Conservation (phyloP, 2,329 filamentous ascomycete genomes). For the Teratosphaeria pseudoeucalypti region DNA sequence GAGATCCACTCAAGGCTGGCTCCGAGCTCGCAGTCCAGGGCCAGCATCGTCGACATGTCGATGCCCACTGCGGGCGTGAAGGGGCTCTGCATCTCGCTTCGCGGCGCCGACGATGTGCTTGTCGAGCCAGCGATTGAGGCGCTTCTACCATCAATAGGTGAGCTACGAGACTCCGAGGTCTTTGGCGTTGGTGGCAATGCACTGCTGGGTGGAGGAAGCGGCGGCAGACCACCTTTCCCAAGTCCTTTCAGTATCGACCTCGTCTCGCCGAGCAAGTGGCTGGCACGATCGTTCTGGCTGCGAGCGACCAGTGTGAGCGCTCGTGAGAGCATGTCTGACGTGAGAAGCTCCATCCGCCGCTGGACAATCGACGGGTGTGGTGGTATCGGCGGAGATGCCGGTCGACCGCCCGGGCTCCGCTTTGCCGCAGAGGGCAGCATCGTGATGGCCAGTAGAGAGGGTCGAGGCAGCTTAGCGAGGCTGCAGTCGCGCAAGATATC, state of each 20-base stretch:
- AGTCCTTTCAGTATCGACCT: conserved; percentile 91
- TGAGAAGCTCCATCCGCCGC: conserved; percentile 91
- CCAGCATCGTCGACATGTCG: conserved; percentile 68
- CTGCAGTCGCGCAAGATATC: conserved; percentile 86
- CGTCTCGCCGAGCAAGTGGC: conserved; percentile 86
- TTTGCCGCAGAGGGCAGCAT: conserved; percentile 61
- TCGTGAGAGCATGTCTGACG: conserved; percentile 93
- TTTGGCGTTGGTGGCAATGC: conserved; percentile 28
- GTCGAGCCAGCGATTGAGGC: neutral
- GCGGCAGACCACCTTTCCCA: conserved; percentile 86
- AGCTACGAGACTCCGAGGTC: conserved; percentile 6
- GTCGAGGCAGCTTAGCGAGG: conserved; percentile 73
- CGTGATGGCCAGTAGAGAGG: conserved; percentile 86
- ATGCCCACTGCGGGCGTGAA: conserved; percentile 62
- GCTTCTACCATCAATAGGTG: conserved; percentile 9
- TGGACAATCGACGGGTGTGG: conserved; percentile 93
- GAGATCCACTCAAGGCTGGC: conserved; percentile 93
- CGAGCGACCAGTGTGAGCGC: conserved; percentile 83
- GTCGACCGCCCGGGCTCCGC: conserved; percentile 21
- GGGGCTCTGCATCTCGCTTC: conserved; percentile 29
- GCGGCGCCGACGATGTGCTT: conserved; percentile 23
- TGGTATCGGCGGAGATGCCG: conserved; percentile 68
- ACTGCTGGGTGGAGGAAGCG: conserved; percentile 52
- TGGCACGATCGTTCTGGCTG: conserved; percentile 85
- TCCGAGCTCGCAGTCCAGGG: conserved; percentile 84